Percentiles rank a stretch among this genome's conserved stretches.
These are phyloP conservation scores for Oxyria digyna DNA, from an alignment of 148 eudicot species.

Conservation along the genomic window DNA sequence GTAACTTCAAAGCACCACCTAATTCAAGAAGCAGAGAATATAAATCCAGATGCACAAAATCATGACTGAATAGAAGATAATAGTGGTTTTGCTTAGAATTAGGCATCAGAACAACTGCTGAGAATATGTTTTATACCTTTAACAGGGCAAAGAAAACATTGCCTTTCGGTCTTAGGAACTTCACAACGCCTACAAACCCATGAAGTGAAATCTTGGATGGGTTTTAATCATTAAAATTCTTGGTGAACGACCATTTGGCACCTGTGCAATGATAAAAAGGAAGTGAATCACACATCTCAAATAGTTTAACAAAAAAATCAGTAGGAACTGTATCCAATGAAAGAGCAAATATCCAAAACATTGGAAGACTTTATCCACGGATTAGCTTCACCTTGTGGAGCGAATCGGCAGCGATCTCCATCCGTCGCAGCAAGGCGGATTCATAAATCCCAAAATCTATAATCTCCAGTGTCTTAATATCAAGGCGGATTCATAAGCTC, in stretches of 20 bases:
- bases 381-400: too few relatives aligned
- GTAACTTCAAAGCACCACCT: slow-evolving; percentile 99
- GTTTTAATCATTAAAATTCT: slow-evolving; percentile 78
- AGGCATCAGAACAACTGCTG: not conserved
- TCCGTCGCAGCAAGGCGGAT: too few relatives aligned
- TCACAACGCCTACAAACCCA: slow-evolving; percentile 99
- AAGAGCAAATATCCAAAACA: too few relatives aligned
- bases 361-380: too few relatives aligned
- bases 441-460: too few relatives aligned
- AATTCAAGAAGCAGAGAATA: slow-evolving; percentile 7
- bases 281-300: not conserved
- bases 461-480: too few relatives aligned
- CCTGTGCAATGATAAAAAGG: slow-evolving; percentile 20
- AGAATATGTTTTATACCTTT: slow-evolving; percentile 43
- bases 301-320: too few relatives aligned
- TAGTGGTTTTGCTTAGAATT: not conserved
- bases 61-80: not conserved
- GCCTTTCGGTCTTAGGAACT: slow-evolving; percentile 44
- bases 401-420: too few relatives aligned
- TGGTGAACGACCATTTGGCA: slow-evolving; percentile 99
- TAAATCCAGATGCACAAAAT: not conserved
- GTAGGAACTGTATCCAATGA: too few relatives aligned
- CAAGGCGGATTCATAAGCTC: too few relatives aligned
- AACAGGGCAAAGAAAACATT: slow-evolving; percentile 97
- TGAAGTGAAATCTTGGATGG: slow-evolving; percentile 57